Base-by-base conservation (phyloP, 2,329 filamentous ascomycete species). In the Alternaria solani region DNA sequence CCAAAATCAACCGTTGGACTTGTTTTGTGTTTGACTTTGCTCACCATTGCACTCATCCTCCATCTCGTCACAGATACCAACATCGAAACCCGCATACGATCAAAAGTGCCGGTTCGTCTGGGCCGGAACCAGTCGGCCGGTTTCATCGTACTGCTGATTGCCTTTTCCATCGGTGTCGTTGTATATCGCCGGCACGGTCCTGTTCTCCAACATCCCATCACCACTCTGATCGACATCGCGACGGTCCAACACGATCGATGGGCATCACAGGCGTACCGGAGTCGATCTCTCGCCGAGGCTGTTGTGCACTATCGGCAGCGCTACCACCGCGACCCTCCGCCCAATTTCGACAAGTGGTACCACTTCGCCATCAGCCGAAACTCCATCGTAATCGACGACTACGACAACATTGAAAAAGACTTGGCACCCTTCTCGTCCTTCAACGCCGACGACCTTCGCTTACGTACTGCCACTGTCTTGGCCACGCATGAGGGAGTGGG, bases 331-430 rank as follows among this genome's bases (percentile, higher is more conserved):
- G 79, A 83, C 61, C 87, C 87, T 2, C 87, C 87, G 26, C 86
- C 87, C 9, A 82, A 83, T 12, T 89, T 89, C 64, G 84, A 88
- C 62, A 77, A 82, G 58, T 89, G 87, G 87, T 88, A 86, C 66
- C 72, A 82, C 38, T 88, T 83, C 70, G 86, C 87, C 1, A 82
- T 77, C 5, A 80, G 75, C 7, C 81, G 82, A 39, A 83, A 81
- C 14, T 85, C 85, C 1, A 70, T 83, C 5, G 74, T 88, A 8
- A 84, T 88, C 49, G 87, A 89, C 62, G 85, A 88, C 63, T 89
- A 84, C 62, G 85, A 88, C 73, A 85, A 84, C 63, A 87, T 89
- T 16, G 75, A 87, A 61, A 71, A 82, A 23, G 85, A 88, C 64
- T 71, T 89, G 8, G 74, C 84, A 7, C 86, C 86, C 1, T 89